Evolutionary conservation across 805 yeast genomes (phyloP), one percentile per base, ranked within the genome.

Genomic region (Cyberlindnera mrakii): DNA sequence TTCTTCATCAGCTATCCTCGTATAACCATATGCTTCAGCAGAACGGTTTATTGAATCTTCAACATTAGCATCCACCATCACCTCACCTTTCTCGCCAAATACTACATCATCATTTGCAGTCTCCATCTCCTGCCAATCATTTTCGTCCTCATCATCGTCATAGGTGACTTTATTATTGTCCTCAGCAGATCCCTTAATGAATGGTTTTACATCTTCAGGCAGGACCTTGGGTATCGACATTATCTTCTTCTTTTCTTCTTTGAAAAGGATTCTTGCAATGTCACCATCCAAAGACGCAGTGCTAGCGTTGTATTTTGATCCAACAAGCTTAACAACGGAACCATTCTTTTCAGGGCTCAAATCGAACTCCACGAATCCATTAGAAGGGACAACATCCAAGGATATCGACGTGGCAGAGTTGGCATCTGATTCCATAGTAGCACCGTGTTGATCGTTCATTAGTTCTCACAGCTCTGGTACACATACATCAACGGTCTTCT

Each of bases 111-210:
- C 78, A 3, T 96, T 80, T 25, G 87, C 81, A 0, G 91, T 80
- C 35, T 85, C 83, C 87, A 93, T 89, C 15, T 85, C 78, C 56
- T 84, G 81, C 99, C 99, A 93, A 13, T 70, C 75, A 30, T 72
- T 76, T 17, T 37, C 40, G 9, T 59, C 64, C 17, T 63, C 66
- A 5, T 62, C 60, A 30, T 60, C 63, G 23, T 52, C 60, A 15
- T 18, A 33, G 6, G 6, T 15, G 17, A 4, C 27, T 14, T 25
- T 14, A 14, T 13, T 14, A 11, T 10, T 34, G 16, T 3, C n/a
- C 20, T 25, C 19, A 17, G 18, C 11, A 6, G 34, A 19, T 11
- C 15, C 17, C 29, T 30, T 16, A 10, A 30, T 33, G n/a, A 38
- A 38, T 16, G 40, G 40, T 19, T 30, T 15, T 9, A 27, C 4